Conservation (phyloP, 768 basidiomycete genomes). For the Auricularia sp. region DNA sequence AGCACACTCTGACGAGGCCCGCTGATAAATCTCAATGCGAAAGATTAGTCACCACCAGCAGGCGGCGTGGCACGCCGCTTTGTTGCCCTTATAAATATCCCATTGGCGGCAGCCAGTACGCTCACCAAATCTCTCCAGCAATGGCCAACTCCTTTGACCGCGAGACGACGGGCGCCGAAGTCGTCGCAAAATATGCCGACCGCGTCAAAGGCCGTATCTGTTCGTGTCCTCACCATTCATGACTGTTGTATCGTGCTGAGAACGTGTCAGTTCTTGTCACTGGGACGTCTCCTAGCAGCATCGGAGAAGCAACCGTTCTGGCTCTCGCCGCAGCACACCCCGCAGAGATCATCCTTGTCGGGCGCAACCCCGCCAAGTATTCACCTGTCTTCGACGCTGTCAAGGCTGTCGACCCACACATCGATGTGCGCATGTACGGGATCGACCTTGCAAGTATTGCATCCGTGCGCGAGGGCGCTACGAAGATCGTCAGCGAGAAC, state of each 20-base stretch:
- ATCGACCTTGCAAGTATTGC: not conserved
- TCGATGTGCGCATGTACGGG: slow-evolving; percentile 1
- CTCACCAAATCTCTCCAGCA: too few relatives aligned
- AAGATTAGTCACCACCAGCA: too few relatives aligned
- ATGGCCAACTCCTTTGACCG: not conserved
- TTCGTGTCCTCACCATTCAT: not conserved
- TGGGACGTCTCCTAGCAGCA: not conserved
- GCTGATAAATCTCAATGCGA: too few relatives aligned
- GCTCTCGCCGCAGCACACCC: not conserved
- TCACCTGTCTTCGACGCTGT: not conserved
- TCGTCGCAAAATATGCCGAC: not conserved
- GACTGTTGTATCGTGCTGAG: not conserved
- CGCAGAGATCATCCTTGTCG: not conserved
- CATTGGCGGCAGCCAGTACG: too few relatives aligned
- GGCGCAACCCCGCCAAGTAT: not conserved
- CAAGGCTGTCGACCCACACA: not conserved
- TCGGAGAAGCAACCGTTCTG: not conserved
- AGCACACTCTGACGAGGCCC: too few relatives aligned
- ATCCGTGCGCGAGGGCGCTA: not conserved
- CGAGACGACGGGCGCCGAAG: not conserved
- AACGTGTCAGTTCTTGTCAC: not conserved
- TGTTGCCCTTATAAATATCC: too few relatives aligned
- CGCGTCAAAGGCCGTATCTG: not conserved
- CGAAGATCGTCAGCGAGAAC: not conserved
- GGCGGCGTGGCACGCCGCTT: too few relatives aligned